phyloP scores from a whole-genome alignment of 176 grass and related monocot species.

The Oryza glaberrima region DNA sequence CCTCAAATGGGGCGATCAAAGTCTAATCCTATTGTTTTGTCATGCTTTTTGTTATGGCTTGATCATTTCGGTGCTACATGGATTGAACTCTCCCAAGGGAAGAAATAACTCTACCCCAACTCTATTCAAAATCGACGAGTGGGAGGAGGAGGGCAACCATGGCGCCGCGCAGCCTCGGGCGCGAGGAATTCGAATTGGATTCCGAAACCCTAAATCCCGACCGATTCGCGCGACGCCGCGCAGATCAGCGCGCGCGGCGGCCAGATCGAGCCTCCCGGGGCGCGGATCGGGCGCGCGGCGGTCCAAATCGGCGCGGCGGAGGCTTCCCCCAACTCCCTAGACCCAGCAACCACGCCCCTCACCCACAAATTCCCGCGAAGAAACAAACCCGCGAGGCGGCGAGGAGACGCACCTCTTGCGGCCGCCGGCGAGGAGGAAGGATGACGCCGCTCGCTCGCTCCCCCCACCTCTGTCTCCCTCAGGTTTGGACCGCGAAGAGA shows the following conservation, averaged over 20 bases:
- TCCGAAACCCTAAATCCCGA: constrained; percentile 54
- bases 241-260: constrained; percentile 46
- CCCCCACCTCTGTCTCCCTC: constrained; percentile 22
- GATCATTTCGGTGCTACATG: constrained; percentile 36
- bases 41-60: neutral
- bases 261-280: constrained; percentile 51
- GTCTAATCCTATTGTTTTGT: constrained; percentile 15
- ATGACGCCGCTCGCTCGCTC: constrained; percentile 3
- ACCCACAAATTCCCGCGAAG: neutral
- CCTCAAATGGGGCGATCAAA: constrained; percentile 23
- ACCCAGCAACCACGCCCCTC: neutral
- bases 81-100: neutral
- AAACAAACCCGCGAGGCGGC: constrained; percentile 46
- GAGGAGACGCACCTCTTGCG: constrained; percentile 60
- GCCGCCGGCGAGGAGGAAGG: constrained; percentile 37
- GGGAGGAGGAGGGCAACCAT: constrained; percentile 17
- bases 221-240: constrained; percentile 5
- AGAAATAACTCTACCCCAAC: neutral
- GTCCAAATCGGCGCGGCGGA: constrained; percentile 10
- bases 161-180: constrained; percentile 1
- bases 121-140: constrained; percentile 35
- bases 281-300: constrained; percentile 49
- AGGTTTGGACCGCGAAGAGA: constrained; percentile 33
- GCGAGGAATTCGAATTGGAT: constrained; percentile 25
- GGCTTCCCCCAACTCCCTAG: neutral